Evolutionary conservation across 148 eudicot species (phyloP).

Genomic region (Vaccinium darrowii): DNA sequence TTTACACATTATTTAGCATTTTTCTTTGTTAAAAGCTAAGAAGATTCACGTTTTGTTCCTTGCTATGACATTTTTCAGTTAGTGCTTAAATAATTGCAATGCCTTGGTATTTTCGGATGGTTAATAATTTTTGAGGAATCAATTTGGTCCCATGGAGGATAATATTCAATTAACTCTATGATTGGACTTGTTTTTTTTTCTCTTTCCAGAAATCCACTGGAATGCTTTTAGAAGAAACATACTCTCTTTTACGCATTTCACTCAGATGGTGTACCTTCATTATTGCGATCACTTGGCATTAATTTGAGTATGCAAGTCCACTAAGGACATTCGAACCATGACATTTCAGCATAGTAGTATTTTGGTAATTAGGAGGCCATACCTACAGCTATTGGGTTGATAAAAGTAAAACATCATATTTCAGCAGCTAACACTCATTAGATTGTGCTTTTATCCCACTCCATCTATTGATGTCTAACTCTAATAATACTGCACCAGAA

Average conservation of each 20-base stretch:
- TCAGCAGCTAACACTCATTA: neutral
- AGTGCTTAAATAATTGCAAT: neutral
- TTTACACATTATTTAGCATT: no score
- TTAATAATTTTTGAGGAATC: neutral
- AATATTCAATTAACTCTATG: neutral
- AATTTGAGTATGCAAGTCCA: neutral
- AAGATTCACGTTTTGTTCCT: neutral
- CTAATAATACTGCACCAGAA: neutral
- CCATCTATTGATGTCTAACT: neutral
- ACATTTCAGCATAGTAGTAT: neutral
- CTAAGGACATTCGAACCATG: neutral
- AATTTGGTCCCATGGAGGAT: neutral
- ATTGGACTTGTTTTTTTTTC: neutral
- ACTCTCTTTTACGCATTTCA: neutral
- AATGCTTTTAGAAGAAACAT: neutral
- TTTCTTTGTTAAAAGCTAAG: neutral
- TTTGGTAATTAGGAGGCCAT: neutral
- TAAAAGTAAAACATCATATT: neutral
- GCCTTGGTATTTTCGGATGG: neutral
- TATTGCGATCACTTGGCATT: neutral
- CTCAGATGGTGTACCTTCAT: neutral
- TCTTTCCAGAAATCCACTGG: neutral
- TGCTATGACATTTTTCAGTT: neutral
- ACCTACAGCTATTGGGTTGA: neutral
- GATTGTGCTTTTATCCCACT: neutral